Base-by-base conservation (phyloP, 495 filamentous ascomycete genomes). In the Talaromyces adpressus region DNA sequence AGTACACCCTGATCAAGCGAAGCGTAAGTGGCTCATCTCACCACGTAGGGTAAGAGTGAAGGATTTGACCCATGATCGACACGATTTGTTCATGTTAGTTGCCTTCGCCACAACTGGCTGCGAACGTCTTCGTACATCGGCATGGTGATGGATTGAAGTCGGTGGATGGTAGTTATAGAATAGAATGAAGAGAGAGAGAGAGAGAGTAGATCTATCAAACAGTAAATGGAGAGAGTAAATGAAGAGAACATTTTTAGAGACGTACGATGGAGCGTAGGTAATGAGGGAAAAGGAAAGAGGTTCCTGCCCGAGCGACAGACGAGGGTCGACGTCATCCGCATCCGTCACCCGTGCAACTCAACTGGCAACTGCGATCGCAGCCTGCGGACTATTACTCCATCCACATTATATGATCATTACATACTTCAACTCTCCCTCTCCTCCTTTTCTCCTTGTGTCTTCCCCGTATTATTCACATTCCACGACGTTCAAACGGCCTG, bases 261-360 rank as follows among this genome's bases (percentile, higher is more conserved):
- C 12, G 11, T 12, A 36, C 2, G 27, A 12, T 36, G 3, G 32
- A 51, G n/a, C 16, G 20, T 2, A 11, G 8, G 20, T 30, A 30
- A 30, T 18, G 47, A 51, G 6, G 7, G 5, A 25, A 36, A 58
- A 6, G 16, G 56, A 58, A 20, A 18, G 30, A 58, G 30, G 29
- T 27, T 27, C 27, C 27, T 27, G 27, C 27, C 27, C 27, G 27
- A 27, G 23, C 14, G 11, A 56, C 22, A 41, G 36, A 49, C 56
- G 56, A 58, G 14, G 12, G 56, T 58, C 27, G 56, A 58, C 56
- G 56, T 58, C 59, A 61, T 61, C 59, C 59, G 59, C 39, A 49
- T 61, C 59, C 45, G 59, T 61, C 59, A 61, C 59, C 59, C 59
- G 59, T 61, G 59, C 52, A 56, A 56, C 23, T 53, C 49, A 23